A percentile compares a stretch with the other conserved stretches of the same genome.
Conservation (phyloP, 208 protist genomes). For the Acanthamoeba rhysodes region DNA sequence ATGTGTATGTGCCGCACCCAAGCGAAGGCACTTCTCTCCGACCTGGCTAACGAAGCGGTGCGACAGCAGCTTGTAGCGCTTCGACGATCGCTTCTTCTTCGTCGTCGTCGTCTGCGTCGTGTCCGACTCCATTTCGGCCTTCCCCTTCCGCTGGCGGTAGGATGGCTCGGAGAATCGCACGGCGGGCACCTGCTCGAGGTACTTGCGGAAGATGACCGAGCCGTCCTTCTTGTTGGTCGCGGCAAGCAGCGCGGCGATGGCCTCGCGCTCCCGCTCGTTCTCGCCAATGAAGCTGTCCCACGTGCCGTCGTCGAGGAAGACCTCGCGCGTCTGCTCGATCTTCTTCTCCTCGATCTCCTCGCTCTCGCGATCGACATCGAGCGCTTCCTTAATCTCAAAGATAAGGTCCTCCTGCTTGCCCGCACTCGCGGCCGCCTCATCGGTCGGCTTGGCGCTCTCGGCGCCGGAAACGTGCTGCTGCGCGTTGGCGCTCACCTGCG, state of each 20-base stretch:
- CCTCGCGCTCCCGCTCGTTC: not conserved
- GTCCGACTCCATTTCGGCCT: no score
- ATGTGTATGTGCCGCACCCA: not conserved
- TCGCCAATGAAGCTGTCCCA: not conserved
- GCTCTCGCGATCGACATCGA: not conserved
- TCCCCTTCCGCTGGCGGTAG: not conserved
- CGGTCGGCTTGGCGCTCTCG: not conserved
- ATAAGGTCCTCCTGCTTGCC: not conserved
- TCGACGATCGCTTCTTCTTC: not conserved
- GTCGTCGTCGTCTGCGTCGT: not conserved
- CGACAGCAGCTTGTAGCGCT: not conserved
- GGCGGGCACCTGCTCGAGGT: not conserved
- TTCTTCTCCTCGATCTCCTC: slow-evolving; percentile 52
- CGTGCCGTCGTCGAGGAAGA: not conserved
- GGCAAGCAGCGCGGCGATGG: not conserved
- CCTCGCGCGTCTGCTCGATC: slow-evolving; percentile 33
- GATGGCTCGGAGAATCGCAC: no score
- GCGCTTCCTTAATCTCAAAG: slow-evolving; percentile 20
- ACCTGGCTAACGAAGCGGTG: not conserved
- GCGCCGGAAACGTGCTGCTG: no score
- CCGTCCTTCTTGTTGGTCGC: not conserved
- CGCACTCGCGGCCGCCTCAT: not conserved
- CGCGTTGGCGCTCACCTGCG: not conserved
- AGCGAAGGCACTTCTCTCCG: not conserved
- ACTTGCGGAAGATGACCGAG: not conserved